Conservation (phyloP, 1,284 basidiomycete genomes). For the Bjerkandera adusta region DNA sequence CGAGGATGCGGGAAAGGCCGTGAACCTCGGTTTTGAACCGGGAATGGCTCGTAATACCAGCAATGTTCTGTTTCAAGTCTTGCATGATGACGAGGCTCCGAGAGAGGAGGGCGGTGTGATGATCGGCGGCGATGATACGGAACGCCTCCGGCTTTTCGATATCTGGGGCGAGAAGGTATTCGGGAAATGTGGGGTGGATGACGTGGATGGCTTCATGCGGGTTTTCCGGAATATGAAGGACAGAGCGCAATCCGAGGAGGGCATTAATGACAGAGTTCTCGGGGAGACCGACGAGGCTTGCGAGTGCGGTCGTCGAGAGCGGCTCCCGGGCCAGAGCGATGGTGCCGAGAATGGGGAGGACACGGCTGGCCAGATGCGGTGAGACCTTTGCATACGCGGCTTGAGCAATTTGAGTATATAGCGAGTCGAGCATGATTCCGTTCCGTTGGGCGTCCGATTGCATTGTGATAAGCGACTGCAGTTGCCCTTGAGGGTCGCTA, state of each 20-base stretch:
- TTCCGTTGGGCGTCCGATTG: neutral
- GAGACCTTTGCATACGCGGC: too few species aligned
- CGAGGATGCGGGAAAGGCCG: too few species aligned
- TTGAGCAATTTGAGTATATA: neutral
- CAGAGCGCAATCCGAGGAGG: conserved; percentile 5
- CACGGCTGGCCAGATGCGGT: too few species aligned
- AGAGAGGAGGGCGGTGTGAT: too few species aligned
- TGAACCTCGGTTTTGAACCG: too few species aligned
- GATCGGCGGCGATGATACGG: too few species aligned
- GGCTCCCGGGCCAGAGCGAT: neutral
- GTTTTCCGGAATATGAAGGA: conserved; percentile 15
- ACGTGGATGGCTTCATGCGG: conserved; percentile 11
- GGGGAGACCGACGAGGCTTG: neutral
- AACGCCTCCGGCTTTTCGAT: too few species aligned
- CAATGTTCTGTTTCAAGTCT: too few species aligned
- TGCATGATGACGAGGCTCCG: too few species aligned
- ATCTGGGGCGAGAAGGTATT: too few species aligned
- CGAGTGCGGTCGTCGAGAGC: neutral
- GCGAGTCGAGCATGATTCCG: neutral
- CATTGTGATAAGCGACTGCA: neutral
- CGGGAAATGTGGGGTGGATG: conserved; percentile 24
- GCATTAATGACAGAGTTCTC: neutral
- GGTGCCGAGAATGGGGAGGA: neutral
- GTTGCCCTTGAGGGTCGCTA: neutral
- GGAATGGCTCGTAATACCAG: too few species aligned